Evolutionary conservation across 2,329 filamentous ascomycete genomes (phyloP).

Genomic region (Sphaerulina musiva): DNA sequence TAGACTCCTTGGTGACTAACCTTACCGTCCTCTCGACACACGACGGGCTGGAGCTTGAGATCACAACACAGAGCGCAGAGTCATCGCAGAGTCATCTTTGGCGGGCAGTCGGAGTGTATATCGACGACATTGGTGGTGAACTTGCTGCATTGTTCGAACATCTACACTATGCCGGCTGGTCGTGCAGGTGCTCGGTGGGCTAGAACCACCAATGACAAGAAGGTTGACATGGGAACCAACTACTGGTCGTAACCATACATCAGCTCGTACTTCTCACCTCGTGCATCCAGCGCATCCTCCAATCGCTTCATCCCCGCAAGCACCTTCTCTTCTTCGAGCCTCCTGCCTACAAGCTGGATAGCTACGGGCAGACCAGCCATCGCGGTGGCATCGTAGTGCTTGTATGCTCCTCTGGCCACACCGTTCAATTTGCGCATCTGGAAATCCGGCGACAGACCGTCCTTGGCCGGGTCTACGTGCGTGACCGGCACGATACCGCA

Average conservation of each 20-base stretch:
- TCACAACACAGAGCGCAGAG: not conserved
- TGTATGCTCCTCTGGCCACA: conserved; percentile 75
- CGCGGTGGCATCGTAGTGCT: conserved; percentile 69
- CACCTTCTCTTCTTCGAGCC: conserved; percentile 83
- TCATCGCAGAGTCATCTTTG: not conserved
- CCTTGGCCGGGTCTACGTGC: conserved; percentile 65
- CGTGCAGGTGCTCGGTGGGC: too few relatives aligned
- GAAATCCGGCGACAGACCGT: conserved; percentile 58
- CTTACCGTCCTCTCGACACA: not conserved
- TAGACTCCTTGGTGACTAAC: not conserved
- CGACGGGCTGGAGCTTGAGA: not conserved
- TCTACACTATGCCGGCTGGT: too few relatives aligned
- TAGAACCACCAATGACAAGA: too few relatives aligned
- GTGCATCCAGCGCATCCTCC: conserved; percentile 62
- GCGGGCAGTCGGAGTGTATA: not conserved
- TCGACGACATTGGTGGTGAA: not conserved
- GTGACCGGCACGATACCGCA: conserved; percentile 78
- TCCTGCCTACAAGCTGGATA: conserved; percentile 72
- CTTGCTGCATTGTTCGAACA: not conserved
- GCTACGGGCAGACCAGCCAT: conserved; percentile 88
- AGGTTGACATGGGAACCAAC: not conserved
- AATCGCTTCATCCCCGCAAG: conserved; percentile 71
- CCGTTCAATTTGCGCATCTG: conserved; percentile 63
- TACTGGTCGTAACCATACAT: conserved; percentile 32
- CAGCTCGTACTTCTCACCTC: conserved; percentile 46